Evolutionary conservation across 2,329 filamentous ascomycete species (phyloP).

Genomic region (Ophiosphaerella herpotricha): DNA sequence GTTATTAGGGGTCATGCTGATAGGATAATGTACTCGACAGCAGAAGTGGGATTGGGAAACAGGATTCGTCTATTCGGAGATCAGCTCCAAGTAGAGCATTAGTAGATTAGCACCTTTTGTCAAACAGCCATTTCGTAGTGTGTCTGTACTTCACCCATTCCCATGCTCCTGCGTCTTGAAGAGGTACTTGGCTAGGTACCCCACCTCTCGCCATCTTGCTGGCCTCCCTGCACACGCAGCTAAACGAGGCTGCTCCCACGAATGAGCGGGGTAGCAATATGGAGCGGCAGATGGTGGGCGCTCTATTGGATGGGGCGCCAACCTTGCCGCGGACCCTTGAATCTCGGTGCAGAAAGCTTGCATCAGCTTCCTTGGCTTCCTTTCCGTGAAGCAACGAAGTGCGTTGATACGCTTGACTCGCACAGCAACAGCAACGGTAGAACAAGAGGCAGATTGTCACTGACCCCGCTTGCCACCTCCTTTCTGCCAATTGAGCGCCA

Average conservation of each 20-base stretch:
- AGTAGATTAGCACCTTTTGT: too few relatives aligned
- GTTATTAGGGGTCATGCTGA: background rate
- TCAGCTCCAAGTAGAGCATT: too few relatives aligned
- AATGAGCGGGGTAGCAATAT: constrained; percentile 21
- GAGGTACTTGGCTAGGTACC: too few relatives aligned
- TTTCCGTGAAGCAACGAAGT: background rate
- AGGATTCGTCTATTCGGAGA: too few relatives aligned
- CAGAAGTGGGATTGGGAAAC: background rate
- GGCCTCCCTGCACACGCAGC: background rate
- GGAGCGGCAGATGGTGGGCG: constrained; percentile 12
- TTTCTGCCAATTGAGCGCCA: background rate
- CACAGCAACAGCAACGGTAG: background rate
- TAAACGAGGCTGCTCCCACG: constrained; percentile 1
- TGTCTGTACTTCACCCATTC: too few relatives aligned
- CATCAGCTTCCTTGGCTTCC: constrained; percentile 25
- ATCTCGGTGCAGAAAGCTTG: constrained; percentile 13
- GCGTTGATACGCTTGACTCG: background rate
- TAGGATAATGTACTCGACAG: background rate
- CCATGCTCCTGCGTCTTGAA: too few relatives aligned
- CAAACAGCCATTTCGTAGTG: too few relatives aligned
- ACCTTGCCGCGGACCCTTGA: constrained; percentile 14
- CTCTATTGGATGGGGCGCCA: constrained; percentile 14
- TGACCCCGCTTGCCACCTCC: constrained; percentile 14
- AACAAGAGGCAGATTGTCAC: too few relatives aligned
- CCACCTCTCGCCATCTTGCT: background rate